Conservation (phyloP, 371 early-diverging fungal species). For the Nematocida major region DNA sequence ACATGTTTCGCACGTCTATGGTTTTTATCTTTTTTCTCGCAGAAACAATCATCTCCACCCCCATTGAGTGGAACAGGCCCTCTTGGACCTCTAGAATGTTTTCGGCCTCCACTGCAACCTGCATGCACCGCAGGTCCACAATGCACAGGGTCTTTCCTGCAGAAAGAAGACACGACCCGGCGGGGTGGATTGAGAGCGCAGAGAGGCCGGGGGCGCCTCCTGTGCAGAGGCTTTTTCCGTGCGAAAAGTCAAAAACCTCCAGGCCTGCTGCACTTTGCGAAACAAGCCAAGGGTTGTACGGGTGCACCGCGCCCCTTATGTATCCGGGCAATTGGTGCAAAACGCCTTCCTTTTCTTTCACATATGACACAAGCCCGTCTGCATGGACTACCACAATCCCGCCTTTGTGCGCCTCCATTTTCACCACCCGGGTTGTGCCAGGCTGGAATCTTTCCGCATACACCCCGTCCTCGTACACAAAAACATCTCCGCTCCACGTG, state of each 20-base stretch:
- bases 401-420: neutral
- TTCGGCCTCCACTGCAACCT: neutral
- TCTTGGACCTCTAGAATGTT: neutral
- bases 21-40: neutral
- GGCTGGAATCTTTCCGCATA: conserved; percentile 7
- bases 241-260: neutral
- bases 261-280: neutral
- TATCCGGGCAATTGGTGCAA: neutral
- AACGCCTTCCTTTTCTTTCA: neutral
- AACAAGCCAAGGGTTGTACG: neutral
- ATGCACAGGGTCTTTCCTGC: neutral
- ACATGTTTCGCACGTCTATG: conserved; percentile 16
- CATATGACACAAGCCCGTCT: neutral
- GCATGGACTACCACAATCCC: conserved; percentile 5
- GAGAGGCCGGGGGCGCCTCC: too few species aligned
- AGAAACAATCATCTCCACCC: conserved; percentile 8
- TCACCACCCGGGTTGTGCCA: neutral
- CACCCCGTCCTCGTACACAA: conserved; percentile 18
- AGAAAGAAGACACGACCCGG: neutral
- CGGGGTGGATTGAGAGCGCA: neutral
- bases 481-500: conserved; percentile 15
- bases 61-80: conserved; percentile 6
- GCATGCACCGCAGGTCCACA: conserved; percentile 5
- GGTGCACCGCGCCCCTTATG: conserved; percentile 2
- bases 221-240: neutral